phyloP scores from a whole-genome alignment of 1,139 yeast species.

The Suhomyces panamericanus region DNA sequence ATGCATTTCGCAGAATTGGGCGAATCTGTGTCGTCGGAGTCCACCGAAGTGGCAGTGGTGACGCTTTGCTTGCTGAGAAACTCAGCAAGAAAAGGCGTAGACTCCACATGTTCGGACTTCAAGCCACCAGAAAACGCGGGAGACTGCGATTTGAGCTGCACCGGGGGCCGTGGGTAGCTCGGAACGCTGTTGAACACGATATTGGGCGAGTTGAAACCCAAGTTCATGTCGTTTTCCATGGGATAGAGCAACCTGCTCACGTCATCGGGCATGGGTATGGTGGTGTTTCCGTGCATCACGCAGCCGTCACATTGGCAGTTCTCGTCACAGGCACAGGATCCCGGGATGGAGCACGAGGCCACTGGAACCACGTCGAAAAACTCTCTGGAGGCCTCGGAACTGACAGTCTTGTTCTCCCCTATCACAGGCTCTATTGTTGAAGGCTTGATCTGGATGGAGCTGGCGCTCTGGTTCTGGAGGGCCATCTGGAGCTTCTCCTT shows the following conservation, averaged over 20 bases:
- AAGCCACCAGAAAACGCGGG: background rate
- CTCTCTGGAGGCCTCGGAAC: constrained; percentile 2
- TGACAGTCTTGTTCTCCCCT: background rate
- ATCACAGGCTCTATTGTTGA: background rate
- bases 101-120: background rate
- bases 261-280: constrained; percentile 11
- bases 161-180: constrained; percentile 1
- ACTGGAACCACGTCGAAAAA: constrained; percentile 30
- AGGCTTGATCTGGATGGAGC: background rate
- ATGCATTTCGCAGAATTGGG: constrained; percentile 29
- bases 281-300: constrained; percentile 40
- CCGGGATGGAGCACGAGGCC: constrained; percentile 49
- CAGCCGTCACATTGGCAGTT: constrained; percentile 52
- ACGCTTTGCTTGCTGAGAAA: constrained; percentile 7
- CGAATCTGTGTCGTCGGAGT: constrained; percentile 17
- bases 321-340: constrained; percentile 51
- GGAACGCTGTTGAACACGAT: constrained; percentile 12
- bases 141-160: constrained; percentile 2
- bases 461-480: background rate
- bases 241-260: constrained; percentile 12
- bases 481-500: constrained; percentile 4
- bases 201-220: constrained; percentile 9
- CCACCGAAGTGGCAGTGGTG: constrained; percentile 1
- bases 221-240: constrained; percentile 9
- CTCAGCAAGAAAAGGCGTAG: constrained; percentile 5